phyloP scores from a whole-genome alignment of 305 asterid species.

The Fraxinus angustifolia region DNA sequence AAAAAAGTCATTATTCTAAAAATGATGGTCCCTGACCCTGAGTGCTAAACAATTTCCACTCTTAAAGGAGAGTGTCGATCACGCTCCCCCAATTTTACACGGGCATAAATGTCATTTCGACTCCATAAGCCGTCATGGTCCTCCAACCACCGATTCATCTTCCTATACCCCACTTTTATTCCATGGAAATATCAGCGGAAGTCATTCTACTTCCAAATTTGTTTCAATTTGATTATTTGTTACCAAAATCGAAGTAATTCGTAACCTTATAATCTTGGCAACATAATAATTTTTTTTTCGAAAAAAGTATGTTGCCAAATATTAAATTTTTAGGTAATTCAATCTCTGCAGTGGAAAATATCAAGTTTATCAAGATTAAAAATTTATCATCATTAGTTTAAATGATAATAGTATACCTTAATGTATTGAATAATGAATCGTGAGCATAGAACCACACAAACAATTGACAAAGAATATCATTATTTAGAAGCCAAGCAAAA shows the following conservation, averaged over 20 bases:
- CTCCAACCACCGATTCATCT: not conserved
- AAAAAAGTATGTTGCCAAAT: not conserved
- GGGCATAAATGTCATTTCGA: slow-evolving; percentile 19
- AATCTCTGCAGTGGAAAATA: not conserved
- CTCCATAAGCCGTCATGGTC: slow-evolving; percentile 11
- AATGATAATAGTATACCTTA: not conserved
- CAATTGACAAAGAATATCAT: not conserved
- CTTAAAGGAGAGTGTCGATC: not conserved
- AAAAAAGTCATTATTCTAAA: not conserved
- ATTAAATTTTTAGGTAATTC: not conserved
- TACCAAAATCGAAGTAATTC: not conserved
- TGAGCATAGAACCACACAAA: not conserved
- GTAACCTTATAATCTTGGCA: not conserved
- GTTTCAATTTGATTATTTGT: not conserved
- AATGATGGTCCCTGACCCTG: not conserved
- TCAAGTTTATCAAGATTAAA: not conserved
- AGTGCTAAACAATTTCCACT: not conserved
- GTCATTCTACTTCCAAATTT: not conserved
- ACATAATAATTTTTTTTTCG: not conserved
- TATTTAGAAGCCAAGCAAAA: not conserved
- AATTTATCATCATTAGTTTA: not conserved
- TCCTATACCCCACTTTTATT: slow-evolving; percentile 8
- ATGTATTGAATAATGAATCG: too few species aligned
- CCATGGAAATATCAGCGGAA: not conserved
- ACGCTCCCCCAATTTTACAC: not conserved